Evolutionary conservation across 352 stramenopile genomes (phyloP).

Genomic region (Pythium sukuiense): DNA sequence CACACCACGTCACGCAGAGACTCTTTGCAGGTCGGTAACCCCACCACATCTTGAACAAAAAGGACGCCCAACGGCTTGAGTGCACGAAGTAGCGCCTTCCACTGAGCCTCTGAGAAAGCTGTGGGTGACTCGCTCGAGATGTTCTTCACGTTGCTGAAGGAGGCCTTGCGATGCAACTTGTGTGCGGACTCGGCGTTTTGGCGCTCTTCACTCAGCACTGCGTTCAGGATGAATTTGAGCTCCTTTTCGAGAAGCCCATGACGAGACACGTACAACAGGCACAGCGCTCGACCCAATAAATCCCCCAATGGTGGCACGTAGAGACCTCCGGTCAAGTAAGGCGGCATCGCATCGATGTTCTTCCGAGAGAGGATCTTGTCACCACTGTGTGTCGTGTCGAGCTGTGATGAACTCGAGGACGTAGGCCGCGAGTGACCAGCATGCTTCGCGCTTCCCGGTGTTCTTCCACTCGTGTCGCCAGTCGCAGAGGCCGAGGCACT

Average conservation of each 20-base stretch:
- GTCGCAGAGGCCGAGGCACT: background rate
- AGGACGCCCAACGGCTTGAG: slow-evolving; percentile 74
- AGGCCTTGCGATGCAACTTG: slow-evolving; percentile 31
- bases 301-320: slow-evolving; percentile 53
- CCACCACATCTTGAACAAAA: slow-evolving; percentile 82
- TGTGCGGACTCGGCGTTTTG: slow-evolving; percentile 11
- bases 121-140: slow-evolving; percentile 31
- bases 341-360: slow-evolving; percentile 25
- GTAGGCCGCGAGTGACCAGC: background rate
- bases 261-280: slow-evolving; percentile 86
- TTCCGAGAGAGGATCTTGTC: slow-evolving; percentile 26
- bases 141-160: slow-evolving; percentile 35
- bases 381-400: background rate
- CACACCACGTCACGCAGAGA: slow-evolving; percentile 87
- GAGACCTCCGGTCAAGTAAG: slow-evolving; percentile 69
- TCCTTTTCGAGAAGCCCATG: slow-evolving; percentile 89
- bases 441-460: background rate
- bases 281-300: slow-evolving; percentile 77
- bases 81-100: slow-evolving; percentile 69
- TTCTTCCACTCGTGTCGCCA: background rate
- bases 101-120: slow-evolving; percentile 69
- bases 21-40: slow-evolving; percentile 88
- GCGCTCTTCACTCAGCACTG: slow-evolving; percentile 48
- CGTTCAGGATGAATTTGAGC: slow-evolving; percentile 76
- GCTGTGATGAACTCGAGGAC: background rate